Conservation (phyloP, 1,284 basidiomycete species). For the Ustilago nuda region DNA sequence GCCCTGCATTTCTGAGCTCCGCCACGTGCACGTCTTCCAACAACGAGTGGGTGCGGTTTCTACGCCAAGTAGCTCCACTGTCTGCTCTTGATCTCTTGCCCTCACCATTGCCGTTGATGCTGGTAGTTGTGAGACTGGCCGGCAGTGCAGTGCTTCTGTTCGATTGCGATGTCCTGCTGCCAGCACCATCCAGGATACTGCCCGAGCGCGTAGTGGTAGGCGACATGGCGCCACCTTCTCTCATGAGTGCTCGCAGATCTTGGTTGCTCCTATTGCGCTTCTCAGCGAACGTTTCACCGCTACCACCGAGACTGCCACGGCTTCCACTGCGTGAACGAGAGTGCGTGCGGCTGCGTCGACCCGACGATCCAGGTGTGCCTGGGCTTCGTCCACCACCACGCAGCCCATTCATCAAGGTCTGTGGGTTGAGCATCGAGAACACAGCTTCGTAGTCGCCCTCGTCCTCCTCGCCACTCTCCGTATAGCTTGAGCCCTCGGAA, state of each 20-base stretch:
- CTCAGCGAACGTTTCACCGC: constrained; percentile 60
- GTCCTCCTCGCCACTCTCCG: constrained; percentile 55
- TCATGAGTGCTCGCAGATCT: constrained; percentile 57
- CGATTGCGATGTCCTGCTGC: constrained; percentile 19
- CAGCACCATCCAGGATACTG: constrained; percentile 27
- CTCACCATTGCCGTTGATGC: constrained; percentile 23
- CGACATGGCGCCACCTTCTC: constrained; percentile 55
- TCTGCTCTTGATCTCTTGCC: constrained; percentile 4
- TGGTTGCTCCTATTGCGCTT: constrained; percentile 60
- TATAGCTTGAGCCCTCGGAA: constrained; percentile 42
- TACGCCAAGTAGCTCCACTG: constrained; percentile 23
- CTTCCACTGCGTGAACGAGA: constrained; percentile 56
- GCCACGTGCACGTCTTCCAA: constrained; percentile 50
- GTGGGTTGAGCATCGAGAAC: constrained; percentile 61
- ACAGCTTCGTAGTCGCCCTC: constrained; percentile 66
- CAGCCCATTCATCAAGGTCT: constrained; percentile 31
- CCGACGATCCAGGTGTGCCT: constrained; percentile 37
- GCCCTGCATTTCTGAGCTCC: constrained; percentile 47
- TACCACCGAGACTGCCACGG: constrained; percentile 38
- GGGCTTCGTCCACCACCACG: constrained; percentile 44
- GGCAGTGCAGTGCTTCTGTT: constrained; percentile 34
- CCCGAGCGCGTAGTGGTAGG: constrained; percentile 31
- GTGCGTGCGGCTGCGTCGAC: constrained; percentile 43
- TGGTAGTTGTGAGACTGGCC: constrained; percentile 29
- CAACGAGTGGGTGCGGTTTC: constrained; percentile 52